Evolutionary conservation across 176 grass and related monocot species (phyloP), one percentile per base, ranked within the genome.

Genomic region (Hyparrhenia diplandra): DNA sequence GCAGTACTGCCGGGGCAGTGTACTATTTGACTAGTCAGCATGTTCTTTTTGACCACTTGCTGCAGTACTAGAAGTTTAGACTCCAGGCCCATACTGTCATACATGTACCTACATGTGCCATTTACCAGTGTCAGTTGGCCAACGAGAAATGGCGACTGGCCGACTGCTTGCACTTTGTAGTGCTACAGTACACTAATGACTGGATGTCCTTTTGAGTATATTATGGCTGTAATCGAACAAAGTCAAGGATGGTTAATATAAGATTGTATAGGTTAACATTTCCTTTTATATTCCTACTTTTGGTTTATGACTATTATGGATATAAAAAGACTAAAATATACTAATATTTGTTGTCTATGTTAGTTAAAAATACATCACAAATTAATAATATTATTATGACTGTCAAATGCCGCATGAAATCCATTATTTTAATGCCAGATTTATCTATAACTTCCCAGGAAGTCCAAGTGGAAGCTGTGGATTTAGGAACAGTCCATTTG

Each of bases 21-120:
- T 62, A 64, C 18, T 45, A 18, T 75, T 75, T 76, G 47, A 30
- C 40, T 80, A 70, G 77, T 54, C 20, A 75, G 32, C 54, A 71
- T 52, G 52, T 75, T 80, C 37, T 70, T 88, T 74, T 79, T 84
- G 87, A 88, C 63, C 67, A 80, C 18, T 80, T 52, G 54, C 25
- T 42, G 31, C 30, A 28, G 47, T 69, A 69, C 60, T 71, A 76
- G 55, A 71, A 18, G 52, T 57, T 8, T 47, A 14, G 45, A 47
- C 43, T n/a, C n/a, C n/a, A n/a, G n/a, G n/a, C n/a, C n/a, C n/a
- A n/a, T n/a, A n/a, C n/a, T n/a, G n/a, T n/a, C n/a, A 39, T 75
- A 52, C 37, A 30, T 67, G 59, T 13, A 68, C 49, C n/a, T 69
- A 10, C 62, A 80, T 88, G 76, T 76, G 87, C 47, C 87, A 80